Conservation (phyloP, 495 filamentous ascomycete genomes). For the Neurospora sp. region DNA sequence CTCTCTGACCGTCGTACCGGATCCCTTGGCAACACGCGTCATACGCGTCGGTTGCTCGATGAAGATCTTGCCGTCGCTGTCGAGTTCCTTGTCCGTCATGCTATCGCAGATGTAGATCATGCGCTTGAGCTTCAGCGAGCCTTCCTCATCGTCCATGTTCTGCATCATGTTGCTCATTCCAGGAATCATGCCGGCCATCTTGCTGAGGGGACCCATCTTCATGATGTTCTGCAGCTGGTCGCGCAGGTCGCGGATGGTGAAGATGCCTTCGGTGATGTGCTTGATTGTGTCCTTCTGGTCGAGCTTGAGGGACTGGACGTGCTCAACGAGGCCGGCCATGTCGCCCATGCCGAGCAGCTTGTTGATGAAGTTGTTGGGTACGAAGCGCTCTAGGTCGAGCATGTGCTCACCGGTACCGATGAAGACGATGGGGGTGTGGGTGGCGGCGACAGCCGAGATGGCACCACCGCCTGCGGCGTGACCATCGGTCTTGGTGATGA, state of each 20-base stretch:
- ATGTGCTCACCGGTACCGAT: conserved; percentile 96
- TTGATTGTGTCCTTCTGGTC: conserved; percentile 99
- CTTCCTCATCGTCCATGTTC: conserved; percentile 94
- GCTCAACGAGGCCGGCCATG: conserved; percentile 89
- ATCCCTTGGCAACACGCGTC: conserved; percentile 82
- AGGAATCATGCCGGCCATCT: conserved; percentile 98
- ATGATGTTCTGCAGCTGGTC: conserved; percentile 96
- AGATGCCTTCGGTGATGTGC: conserved; percentile 92
- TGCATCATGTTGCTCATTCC: conserved; percentile 86
- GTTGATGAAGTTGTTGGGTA: conserved; percentile 78
- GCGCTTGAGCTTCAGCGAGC: conserved; percentile 79
- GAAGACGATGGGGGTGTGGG: conserved; percentile 93
- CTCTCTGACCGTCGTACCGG: conserved; percentile 83
- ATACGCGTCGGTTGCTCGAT: conserved; percentile 87
- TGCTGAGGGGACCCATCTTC: conserved; percentile 97
- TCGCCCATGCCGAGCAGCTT: conserved; percentile 97
- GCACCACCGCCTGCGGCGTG: conserved; percentile 92
- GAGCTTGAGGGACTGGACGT: conserved; percentile 92
- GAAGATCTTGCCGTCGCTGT: conserved; percentile 90
- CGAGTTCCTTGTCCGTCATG: conserved; percentile 92
- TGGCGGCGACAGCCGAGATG: conserved; percentile 96
- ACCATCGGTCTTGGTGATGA: conserved; percentile 97
- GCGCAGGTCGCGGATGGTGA: conserved; percentile 86
- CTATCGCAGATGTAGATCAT: conserved; percentile 99
- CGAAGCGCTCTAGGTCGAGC: conserved; percentile 88